Base-by-base conservation (phyloP, 768 basidiomycete genomes). In the Leccinum disarticulatum region DNA sequence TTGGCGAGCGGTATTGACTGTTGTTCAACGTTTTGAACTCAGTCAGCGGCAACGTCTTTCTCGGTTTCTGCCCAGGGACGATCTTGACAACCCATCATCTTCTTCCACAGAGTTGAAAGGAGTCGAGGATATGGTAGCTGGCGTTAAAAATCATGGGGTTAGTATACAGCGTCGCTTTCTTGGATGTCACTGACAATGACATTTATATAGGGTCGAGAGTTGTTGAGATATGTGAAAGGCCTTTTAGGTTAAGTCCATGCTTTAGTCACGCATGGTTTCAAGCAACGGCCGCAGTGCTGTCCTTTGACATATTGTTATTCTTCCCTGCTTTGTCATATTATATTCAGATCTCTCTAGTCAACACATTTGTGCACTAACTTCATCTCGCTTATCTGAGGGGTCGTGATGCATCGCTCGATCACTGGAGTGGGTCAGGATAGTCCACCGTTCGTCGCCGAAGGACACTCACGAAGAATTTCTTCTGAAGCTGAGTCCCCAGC, bases 1-100 rank as follows among this genome's bases (percentile, higher is more conserved):
- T 15, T 93, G 91, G 91, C 79, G 87, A 36, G 91, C 91, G 11
- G 85, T 90, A n/a, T 72, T 92, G 59, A 81, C 81, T 7, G 81
- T 89, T 25, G 77, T 91, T 17, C 72, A 86, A 54, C 82, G 91
- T 25, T 83, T 88, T 66, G 87, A 87, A 6, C 76, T 86, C 70
- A 81, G 81, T 9, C 82, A 86, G 65, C 80, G 84, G 61, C 78
- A 78, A 62, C 83, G 83, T 51, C 47, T 64, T 53, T 64, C 62
- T 61, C 80, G 77, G 33, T 74, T 73, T 64, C 54, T 58, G 33
- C 50, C 61, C 25, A 57, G 46, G 15, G 50, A 58, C 41, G 59
- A 56, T 41, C 60, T 27, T 14, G 63, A 50, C 30, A n/a, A 74
- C 68, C 70, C 81, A 81, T 15, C 71, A 76, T 27, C 63, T 41